Base-by-base conservation (phyloP, 768 basidiomycete species). In the Termitomyces sp. region DNA sequence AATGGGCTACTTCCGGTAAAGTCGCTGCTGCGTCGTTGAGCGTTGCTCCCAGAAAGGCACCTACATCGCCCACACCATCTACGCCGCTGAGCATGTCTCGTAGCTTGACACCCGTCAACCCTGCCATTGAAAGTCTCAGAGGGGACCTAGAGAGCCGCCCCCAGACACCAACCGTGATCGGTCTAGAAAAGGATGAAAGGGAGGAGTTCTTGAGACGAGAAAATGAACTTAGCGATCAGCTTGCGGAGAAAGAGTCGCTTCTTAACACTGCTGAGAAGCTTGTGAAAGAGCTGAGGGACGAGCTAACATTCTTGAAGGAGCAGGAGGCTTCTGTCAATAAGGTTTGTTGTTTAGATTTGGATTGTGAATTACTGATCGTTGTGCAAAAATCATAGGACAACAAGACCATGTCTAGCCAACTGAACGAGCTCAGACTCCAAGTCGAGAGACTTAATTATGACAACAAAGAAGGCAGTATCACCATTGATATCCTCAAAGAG, bases 201-300 rank as follows among this genome's bases (percentile, higher is more conserved):
- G 97, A 99, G 66, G 97, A 98, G 56, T 99, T 98, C 83, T 76
- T 99, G 74, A 87, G 86, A 71, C 77, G 97, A 63, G 97, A 99
- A 82, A 98, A 98, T 67, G 97, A 99, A 73, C 81, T 99, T 59
- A 96, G 88, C 63, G 97, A 99, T 74, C 81, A 87, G 66, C 80
- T 99, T 48, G 92, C 93, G 4, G 96, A 98, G 79, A 92, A 84
- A 79, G 97, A 98, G 78, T 86, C 88, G 34, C 83, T 87, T 10
- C 79, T 98, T 43, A 79, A 76, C 38, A 81, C 88, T 36, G 91
- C 92, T 45, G 91, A 94, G 71, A 96, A 94, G 78, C 77, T 93
- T 32, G 83, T 96, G 54, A 88, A 86, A 65, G 95, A 98, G 70
- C 77, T 98, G 61, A 87, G 83, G 67, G 95, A 97, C 66, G 96